Conservation (phyloP, 495 filamentous ascomycete species). For the Sabuloglossum arenarium region DNA sequence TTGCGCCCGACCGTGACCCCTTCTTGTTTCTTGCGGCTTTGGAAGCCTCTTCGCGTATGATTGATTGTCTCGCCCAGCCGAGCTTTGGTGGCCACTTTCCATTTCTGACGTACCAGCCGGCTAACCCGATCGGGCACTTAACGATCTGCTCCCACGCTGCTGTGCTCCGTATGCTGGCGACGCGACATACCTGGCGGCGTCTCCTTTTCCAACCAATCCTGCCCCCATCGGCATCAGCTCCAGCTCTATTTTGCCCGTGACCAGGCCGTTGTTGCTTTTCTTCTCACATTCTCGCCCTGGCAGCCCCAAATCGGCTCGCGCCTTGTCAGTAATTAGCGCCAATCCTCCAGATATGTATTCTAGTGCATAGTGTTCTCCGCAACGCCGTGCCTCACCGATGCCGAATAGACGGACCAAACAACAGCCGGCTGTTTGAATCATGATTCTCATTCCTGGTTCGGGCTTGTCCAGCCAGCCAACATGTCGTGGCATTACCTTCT, state of each 20-base stretch:
- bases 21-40: neutral
- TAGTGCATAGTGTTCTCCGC: neutral
- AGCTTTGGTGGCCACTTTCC: neutral
- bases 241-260: neutral
- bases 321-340: neutral
- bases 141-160: no score
- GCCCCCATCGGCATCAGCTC: neutral
- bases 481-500: neutral
- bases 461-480: neutral
- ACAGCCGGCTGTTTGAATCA: neutral
- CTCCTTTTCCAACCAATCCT: neutral
- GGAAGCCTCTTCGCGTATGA: conserved; percentile 1
- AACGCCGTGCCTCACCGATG: neutral
- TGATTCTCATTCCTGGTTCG: neutral
- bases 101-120: neutral
- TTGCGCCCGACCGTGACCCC: neutral
- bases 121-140: neutral
- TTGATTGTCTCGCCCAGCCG: conserved; percentile 1
- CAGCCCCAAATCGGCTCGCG: neutral
- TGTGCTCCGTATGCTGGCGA: neutral
- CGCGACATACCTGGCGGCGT: neutral
- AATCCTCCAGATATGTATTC: neutral
- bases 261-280: neutral
- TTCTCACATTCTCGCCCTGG: neutral
- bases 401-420: neutral